Evolutionary conservation across 805 yeast species (phyloP).

Genomic region (Kodamaea fukazawae): DNA sequence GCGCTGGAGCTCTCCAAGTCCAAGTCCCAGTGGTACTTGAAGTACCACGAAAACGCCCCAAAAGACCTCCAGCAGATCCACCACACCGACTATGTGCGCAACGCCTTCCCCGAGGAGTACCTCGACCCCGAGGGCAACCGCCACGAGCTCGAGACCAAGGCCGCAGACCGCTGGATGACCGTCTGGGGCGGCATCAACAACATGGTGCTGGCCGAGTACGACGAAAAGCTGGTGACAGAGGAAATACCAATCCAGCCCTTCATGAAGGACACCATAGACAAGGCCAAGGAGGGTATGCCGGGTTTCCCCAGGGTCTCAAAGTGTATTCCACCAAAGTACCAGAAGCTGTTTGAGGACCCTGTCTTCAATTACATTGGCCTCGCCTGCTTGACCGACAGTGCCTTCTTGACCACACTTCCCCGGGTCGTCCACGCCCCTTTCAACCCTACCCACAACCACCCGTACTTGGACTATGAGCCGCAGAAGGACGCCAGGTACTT

Average conservation of each 20-base stretch:
- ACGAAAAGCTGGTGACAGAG: conserved; percentile 1
- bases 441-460: conserved; percentile 37
- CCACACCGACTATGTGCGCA: conserved; percentile 38
- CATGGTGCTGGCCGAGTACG: conserved; percentile 13
- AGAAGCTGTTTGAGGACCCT: conserved; percentile 21
- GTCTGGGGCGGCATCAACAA: conserved; percentile 36
- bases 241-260: conserved; percentile 5
- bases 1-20: neutral
- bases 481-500: conserved; percentile 30
- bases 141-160: conserved; percentile 28
- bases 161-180: conserved; percentile 41
- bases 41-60: conserved; percentile 7
- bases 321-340: conserved; percentile 16
- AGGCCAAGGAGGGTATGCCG: neutral
- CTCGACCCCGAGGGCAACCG: conserved; percentile 31
- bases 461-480: conserved; percentile 31
- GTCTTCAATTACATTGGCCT: conserved; percentile 34
- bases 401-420: conserved; percentile 40
- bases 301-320: conserved; percentile 1
- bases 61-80: conserved; percentile 21
- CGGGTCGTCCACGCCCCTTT: conserved; percentile 41
- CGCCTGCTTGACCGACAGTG: conserved; percentile 38
- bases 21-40: conserved; percentile 2
- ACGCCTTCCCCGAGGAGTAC: conserved; percentile 39
- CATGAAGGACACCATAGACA: neutral